Percentiles rank a stretch among this genome's conserved stretches.
Conservation (phyloP, 331 rosid species). For the Pyrus hybrid region DNA sequence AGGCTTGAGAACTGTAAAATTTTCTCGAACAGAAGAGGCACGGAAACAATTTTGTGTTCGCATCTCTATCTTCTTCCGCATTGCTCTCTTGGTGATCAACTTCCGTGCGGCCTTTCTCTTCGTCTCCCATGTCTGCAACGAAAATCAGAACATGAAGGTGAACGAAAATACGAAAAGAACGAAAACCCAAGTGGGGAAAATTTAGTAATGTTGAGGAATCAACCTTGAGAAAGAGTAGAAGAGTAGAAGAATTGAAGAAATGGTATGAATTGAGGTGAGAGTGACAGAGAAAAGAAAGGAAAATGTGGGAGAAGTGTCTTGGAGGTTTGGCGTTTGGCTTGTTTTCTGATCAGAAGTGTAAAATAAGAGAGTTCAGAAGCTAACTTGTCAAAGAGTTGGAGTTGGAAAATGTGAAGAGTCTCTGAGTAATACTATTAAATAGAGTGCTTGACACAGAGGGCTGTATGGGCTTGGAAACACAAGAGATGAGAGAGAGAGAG, state of each 20-base stretch:
- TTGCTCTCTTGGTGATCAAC: conserved; percentile 21
- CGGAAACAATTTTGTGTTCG: conserved; percentile 45
- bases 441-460: conserved; percentile 33
- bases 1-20: conserved; percentile 76
- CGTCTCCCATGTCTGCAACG: conserved; percentile 38
- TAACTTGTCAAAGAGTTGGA: conserved; percentile 33
- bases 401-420: conserved; percentile 50
- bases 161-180: background rate
- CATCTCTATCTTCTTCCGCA: conserved; percentile 18
- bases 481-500: conserved; percentile 39
- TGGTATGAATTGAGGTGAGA: background rate
- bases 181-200: background rate
- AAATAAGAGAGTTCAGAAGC: conserved; percentile 30
- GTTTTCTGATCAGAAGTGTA: conserved; percentile 18
- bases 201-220: background rate
- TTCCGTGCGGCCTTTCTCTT: conserved; percentile 13
- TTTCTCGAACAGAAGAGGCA: conserved; percentile 75
- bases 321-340: conserved; percentile 6
- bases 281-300: conserved; percentile 14
- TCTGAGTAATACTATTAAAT: conserved; percentile 25
- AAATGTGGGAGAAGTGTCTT: background rate
- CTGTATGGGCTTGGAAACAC: conserved; percentile 73
- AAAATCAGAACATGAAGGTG: background rate
- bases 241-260: background rate
- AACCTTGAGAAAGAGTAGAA: background rate